phyloP scores from a whole-genome alignment of 2,329 filamentous ascomycete species.

The Diaporthe longicolla region DNA sequence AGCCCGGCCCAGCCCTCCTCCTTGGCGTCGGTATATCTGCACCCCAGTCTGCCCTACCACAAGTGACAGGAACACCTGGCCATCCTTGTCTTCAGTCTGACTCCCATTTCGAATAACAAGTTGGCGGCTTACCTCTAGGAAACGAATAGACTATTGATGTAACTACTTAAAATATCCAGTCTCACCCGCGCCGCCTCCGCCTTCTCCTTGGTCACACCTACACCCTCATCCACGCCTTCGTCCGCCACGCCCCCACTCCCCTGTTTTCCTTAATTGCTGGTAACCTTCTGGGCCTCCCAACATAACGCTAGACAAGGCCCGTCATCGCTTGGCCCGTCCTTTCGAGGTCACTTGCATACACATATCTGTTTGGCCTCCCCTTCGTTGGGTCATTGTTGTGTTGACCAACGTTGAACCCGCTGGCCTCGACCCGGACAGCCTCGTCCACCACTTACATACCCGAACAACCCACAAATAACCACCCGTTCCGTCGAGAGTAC shows the following conservation, averaged over 20 bases:
- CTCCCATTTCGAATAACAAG: neutral
- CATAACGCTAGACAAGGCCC: neutral
- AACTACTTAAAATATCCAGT: constrained; percentile 35
- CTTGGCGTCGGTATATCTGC: constrained; percentile 34
- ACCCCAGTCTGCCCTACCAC: constrained; percentile 33
- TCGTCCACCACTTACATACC: constrained; percentile 4
- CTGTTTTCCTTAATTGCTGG: neutral
- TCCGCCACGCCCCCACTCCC: neutral
- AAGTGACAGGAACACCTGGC: constrained; percentile 15
- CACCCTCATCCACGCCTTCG: neutral
- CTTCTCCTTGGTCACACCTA: constrained; percentile 31
- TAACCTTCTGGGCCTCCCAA: neutral
- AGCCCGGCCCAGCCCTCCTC: constrained; percentile 29
- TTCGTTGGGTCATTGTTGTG: neutral
- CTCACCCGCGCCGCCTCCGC: constrained; percentile 33
- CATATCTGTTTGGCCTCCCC: neutral
- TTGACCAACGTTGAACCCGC: neutral
- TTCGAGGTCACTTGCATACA: neutral
- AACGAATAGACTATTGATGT: constrained; percentile 13
- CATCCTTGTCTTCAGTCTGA: constrained; percentile 29
- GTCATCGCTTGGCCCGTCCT: neutral
- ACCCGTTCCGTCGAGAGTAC: neutral
- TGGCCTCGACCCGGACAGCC: constrained; percentile 17
- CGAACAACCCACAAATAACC: neutral
- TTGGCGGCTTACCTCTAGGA: constrained; percentile 6